These are phyloP conservation scores for Microstroma glucosiphilum DNA, from an alignment of 1,284 basidiomycete genomes.

Conservation along the genomic window DNA sequence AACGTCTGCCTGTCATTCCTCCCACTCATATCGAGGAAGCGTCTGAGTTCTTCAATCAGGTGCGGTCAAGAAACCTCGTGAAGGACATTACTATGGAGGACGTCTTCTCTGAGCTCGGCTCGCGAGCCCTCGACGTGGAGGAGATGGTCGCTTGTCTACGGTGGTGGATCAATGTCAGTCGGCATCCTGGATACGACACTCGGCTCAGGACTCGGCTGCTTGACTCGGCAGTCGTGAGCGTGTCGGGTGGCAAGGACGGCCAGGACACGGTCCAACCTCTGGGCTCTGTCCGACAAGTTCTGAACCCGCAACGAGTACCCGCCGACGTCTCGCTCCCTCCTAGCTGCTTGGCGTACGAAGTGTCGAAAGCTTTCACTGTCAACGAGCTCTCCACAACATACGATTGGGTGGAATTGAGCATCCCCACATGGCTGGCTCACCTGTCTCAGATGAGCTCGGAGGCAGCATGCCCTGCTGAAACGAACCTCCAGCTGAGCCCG, in stretches of 20 bases:
- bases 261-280: slow-evolving; percentile 53
- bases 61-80: slow-evolving; percentile 68
- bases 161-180: slow-evolving; percentile 76
- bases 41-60: slow-evolving; percentile 60
- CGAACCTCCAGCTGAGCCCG: slow-evolving; percentile 65
- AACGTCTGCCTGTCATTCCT: slow-evolving; percentile 70
- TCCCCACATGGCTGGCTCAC: slow-evolving; percentile 71
- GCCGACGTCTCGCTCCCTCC: slow-evolving; percentile 74
- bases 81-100: slow-evolving; percentile 77
- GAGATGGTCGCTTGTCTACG: slow-evolving; percentile 77
- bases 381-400: slow-evolving; percentile 49
- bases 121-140: slow-evolving; percentile 64
- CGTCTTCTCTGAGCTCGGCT: slow-evolving; percentile 71
- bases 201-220: slow-evolving; percentile 41
- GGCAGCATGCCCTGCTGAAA: slow-evolving; percentile 51
- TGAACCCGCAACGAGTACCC: slow-evolving; percentile 70
- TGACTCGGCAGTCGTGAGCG: slow-evolving; percentile 31
- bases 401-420: slow-evolving; percentile 72
- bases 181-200: slow-evolving; percentile 45
- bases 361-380: slow-evolving; percentile 59
- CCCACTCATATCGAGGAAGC: slow-evolving; percentile 64
- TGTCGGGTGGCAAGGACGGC: slow-evolving; percentile 14
- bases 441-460: slow-evolving; percentile 53
- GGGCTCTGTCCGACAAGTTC: slow-evolving; percentile 64
- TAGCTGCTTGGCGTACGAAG: slow-evolving; percentile 67